Base-by-base conservation (phyloP, 176 grass and related monocot genomes). In the Bothriochloa decipiens region DNA sequence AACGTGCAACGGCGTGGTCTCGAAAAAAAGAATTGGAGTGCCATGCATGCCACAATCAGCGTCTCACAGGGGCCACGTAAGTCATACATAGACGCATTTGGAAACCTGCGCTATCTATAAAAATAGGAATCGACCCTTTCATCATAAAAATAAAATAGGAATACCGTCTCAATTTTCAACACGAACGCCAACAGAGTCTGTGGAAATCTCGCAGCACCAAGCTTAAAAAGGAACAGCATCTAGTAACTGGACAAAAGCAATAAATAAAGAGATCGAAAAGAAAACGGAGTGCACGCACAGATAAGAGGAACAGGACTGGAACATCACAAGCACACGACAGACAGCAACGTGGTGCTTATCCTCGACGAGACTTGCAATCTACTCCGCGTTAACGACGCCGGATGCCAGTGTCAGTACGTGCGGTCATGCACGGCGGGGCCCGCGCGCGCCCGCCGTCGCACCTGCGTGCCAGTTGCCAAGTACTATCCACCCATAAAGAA, bases 311-410 rank as follows among this genome's bases (percentile, higher is more conserved):
- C 20, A 70, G 18, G 70, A 68, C 18, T 8, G 4, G 8, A 71
- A 41, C 55, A 6, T 20, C 40, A 7, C 40, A 45, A 10, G 11
- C 42, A 40, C 47, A 1, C 70, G 14, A 7, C 22, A 35, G 83
- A 89, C 83, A 89, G 72, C 64, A 85, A 89, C 87, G 72, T 71
- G 83, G 25, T 81, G 83, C 39, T 83, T 88, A 88, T 88, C 86
- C 37, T 23, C 26, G 32, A 17, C 72, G 45, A 49, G 70, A 52
- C 74, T 36, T 22, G 17, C 29, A 57, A 22, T 12, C 32, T 18
- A 40, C 17, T 7, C 64, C 12, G 62, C 29, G 29, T 42, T 41
- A 50, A 10, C n/a, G 29, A 70, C 7, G 22, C 10, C 55, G 55
- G 55, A 27, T 39, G 68, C 68, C 17, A 39, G 36, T 20, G 22